These are phyloP conservation scores for Podaxis sp. DNA, from an alignment of 768 basidiomycete genomes.

Conservation along the genomic window DNA sequence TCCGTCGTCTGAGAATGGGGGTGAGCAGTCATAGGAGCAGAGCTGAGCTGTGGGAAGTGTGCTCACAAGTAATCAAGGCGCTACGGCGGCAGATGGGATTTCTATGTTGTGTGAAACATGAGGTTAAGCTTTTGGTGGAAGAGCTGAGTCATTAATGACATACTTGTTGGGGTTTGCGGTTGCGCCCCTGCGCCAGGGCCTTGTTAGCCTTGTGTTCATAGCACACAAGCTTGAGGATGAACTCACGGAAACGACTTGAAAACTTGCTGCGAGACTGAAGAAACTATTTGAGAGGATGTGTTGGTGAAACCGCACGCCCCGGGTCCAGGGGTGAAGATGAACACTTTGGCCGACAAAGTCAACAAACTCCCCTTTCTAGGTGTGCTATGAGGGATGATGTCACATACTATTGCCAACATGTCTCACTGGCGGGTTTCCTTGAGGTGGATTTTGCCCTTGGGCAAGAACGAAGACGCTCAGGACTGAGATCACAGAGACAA, in stretches of 20 bases:
- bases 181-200: constrained; percentile 16
- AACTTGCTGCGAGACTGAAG: constrained; percentile 28
- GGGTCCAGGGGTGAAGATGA: constrained; percentile 28
- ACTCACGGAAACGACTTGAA: constrained; percentile 33
- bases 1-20: constrained; percentile 16
- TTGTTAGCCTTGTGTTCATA: background rate
- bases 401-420: constrained; percentile 2
- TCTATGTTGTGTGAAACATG: constrained; percentile 9
- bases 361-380: background rate
- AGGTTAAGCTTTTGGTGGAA: background rate
- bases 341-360: constrained; percentile 18
- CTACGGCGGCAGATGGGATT: constrained; percentile 29
- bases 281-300: constrained; percentile 26
- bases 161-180: constrained; percentile 25
- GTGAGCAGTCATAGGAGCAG: background rate
- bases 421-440: background rate
- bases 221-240: background rate
- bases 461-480: background rate
- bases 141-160: background rate
- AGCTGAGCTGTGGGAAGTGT: background rate
- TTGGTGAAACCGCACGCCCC: constrained; percentile 38
- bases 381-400: too few species aligned
- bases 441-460: background rate
- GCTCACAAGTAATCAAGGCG: constrained; percentile 22
- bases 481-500: background rate